phyloP scores from a whole-genome alignment of 805 yeast genomes.

The Candida vartiovaarae region DNA sequence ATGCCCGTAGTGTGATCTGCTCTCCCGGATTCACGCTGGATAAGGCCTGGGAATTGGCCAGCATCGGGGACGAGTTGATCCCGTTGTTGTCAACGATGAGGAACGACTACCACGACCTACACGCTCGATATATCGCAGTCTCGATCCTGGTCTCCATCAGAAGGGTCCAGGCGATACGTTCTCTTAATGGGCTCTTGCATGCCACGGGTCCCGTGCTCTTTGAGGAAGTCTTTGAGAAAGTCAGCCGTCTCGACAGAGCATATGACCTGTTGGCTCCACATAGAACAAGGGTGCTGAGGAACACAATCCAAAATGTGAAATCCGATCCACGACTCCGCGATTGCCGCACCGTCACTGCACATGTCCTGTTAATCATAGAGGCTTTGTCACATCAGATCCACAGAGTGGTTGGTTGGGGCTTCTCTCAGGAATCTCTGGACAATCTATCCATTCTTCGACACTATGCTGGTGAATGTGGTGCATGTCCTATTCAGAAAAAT shows the following conservation, averaged over 20 bases:
- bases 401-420: slow-evolving; percentile 1
- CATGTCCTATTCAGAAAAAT: slow-evolving; percentile 1
- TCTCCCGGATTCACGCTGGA: slow-evolving; percentile 4
- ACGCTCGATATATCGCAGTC: slow-evolving; percentile 7
- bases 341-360: slow-evolving; percentile 4
- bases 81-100: slow-evolving; percentile 10
- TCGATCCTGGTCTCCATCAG: slow-evolving; percentile 9
- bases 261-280: slow-evolving; percentile 14
- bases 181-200: background rate
- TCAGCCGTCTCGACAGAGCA: slow-evolving; percentile 15
- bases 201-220: background rate
- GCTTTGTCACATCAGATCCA: slow-evolving; percentile 2
- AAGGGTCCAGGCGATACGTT: background rate
- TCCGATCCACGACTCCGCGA: background rate
- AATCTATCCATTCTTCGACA: slow-evolving; percentile 9
- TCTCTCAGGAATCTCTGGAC: slow-evolving; percentile 5
- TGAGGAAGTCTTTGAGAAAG: slow-evolving; percentile 9
- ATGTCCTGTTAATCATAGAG: slow-evolving; percentile 9
- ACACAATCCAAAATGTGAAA: slow-evolving; percentile 1
- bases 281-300: slow-evolving; percentile 5
- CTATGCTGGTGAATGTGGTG: slow-evolving; percentile 14
- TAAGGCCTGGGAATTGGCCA: slow-evolving; percentile 6
- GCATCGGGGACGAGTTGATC: slow-evolving; percentile 3
- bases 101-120: slow-evolving; percentile 4
- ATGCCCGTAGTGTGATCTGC: background rate